Conservation (phyloP, 768 basidiomycete genomes). For the Boletales sp. region DNA sequence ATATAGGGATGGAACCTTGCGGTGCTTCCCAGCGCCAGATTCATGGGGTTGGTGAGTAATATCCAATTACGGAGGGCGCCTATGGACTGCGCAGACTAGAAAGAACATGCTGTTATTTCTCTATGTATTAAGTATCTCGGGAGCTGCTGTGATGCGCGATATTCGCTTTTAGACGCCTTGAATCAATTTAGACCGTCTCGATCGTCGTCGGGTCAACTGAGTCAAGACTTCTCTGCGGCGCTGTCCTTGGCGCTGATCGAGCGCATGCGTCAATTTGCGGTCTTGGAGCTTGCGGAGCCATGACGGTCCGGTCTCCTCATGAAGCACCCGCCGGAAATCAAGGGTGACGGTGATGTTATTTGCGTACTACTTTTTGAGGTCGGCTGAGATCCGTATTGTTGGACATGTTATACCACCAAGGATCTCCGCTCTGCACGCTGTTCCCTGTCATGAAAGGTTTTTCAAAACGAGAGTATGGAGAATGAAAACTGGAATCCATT, state of each 20-base stretch:
- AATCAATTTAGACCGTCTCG: background rate
- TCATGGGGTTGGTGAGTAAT: no score
- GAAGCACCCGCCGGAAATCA: background rate
- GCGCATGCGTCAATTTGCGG: background rate
- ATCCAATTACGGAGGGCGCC: background rate
- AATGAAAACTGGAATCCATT: background rate
- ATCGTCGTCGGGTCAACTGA: background rate
- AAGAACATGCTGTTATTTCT: conserved; percentile 10
- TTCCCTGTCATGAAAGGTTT: background rate
- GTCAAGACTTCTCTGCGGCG: background rate
- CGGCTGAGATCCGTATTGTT: background rate
- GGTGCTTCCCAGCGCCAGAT: conserved; percentile 1
- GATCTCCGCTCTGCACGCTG: conserved; percentile 6
- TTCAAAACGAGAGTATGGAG: background rate
- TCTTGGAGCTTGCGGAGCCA: background rate
- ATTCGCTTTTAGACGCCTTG: background rate
- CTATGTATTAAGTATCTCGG: background rate
- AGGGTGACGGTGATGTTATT: background rate
- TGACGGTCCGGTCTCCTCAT: no score
- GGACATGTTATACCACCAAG: background rate
- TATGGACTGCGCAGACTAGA: background rate
- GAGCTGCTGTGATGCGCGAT: background rate
- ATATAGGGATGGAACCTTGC: conserved; percentile 5
- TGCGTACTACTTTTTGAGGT: no score
- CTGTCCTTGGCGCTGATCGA: conserved; percentile 4